A percentile compares a stretch with the other conserved stretches of the same genome.
Evolutionary conservation across 345 rosid genomes (phyloP).

Genomic region (Eutrema yunnanense): DNA sequence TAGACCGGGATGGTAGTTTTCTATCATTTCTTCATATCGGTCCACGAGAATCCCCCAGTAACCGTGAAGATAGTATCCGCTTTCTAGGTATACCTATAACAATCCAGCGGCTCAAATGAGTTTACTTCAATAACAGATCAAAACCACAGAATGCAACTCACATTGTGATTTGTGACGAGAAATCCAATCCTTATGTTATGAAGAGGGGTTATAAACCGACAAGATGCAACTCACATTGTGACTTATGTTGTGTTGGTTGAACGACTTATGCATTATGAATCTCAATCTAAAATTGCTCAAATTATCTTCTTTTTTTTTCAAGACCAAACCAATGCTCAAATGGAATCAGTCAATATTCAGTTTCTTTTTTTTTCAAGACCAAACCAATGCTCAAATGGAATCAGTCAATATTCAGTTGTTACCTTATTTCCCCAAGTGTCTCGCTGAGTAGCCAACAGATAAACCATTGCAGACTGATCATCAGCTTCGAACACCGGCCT

Average conservation of each 20-base stretch:
- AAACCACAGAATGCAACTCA: not conserved
- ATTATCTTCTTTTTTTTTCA: not conserved
- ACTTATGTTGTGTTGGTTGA: not conserved
- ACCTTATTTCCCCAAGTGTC: slow-evolving; percentile 60
- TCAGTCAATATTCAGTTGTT: not conserved
- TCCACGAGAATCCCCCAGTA: slow-evolving; percentile 71
- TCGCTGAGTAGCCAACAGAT: slow-evolving; percentile 57
- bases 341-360: not conserved
- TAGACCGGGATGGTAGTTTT: slow-evolving; percentile 53
- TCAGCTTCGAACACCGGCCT: slow-evolving; percentile 68
- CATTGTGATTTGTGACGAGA: not conserved
- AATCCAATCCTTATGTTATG: not conserved
- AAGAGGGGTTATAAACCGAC: not conserved
- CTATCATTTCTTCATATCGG: slow-evolving; percentile 63
- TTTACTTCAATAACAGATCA: not conserved
- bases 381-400: not conserved
- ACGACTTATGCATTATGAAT: not conserved
- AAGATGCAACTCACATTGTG: slow-evolving; percentile 8
- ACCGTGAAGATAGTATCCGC: slow-evolving; percentile 66
- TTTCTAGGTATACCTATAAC: slow-evolving; percentile 50
- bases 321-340: not conserved
- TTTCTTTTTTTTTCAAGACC: not conserved
- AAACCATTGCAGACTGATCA: slow-evolving; percentile 77
- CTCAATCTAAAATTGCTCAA: not conserved
- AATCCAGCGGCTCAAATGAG: not conserved